Percentiles rank a stretch among this genome's conserved stretches.
phyloP scores from a whole-genome alignment of 1,284 basidiomycete species.

The Trametes pubescens region DNA sequence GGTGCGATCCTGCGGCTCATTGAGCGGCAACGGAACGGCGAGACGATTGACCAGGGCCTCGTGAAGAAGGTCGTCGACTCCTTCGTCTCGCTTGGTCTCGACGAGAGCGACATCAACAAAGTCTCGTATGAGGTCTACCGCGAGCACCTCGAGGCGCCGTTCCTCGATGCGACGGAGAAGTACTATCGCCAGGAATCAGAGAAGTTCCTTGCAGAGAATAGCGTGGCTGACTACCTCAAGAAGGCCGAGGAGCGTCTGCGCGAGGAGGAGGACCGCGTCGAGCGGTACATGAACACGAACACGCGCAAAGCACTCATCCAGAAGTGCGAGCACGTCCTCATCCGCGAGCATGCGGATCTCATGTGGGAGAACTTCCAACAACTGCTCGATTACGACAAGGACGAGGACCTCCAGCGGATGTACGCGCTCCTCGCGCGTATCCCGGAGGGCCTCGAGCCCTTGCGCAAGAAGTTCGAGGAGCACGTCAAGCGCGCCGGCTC shows the following conservation, averaged over 20 bases:
- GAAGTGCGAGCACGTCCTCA: conserved; percentile 93
- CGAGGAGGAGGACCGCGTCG: conserved; percentile 96
- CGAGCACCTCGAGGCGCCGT: conserved; percentile 90
- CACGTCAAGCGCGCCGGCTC: conserved; percentile 94
- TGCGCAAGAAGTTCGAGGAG: conserved; percentile 93
- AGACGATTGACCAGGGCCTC: conserved; percentile 91
- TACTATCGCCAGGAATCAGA: conserved; percentile 95
- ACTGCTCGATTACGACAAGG: conserved; percentile 92
- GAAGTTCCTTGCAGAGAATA: conserved; percentile 89
- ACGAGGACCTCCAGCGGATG: conserved; percentile 95
- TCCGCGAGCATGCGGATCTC: conserved; percentile 85
- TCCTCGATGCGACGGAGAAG: conserved; percentile 88
- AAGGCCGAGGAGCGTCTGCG: conserved; percentile 93
- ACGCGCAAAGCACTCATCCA: conserved; percentile 88
- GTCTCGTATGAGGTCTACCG: conserved; percentile 95
- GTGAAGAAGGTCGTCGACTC: conserved; percentile 98
- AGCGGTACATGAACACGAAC: conserved; percentile 91
- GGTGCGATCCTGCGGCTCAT: conserved; percentile 90
- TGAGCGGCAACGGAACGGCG: conserved; percentile 94
- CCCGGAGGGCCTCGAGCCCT: conserved; percentile 89
- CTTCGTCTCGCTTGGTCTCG: conserved; percentile 95
- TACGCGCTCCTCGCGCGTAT: conserved; percentile 93
- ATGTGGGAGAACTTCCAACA: conserved; percentile 97
- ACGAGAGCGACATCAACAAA: conserved; percentile 91
- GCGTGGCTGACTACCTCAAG: conserved; percentile 96